Evolutionary conservation across 495 filamentous ascomycete species (phyloP).

Genomic region (Lentithecium fluviatile): DNA sequence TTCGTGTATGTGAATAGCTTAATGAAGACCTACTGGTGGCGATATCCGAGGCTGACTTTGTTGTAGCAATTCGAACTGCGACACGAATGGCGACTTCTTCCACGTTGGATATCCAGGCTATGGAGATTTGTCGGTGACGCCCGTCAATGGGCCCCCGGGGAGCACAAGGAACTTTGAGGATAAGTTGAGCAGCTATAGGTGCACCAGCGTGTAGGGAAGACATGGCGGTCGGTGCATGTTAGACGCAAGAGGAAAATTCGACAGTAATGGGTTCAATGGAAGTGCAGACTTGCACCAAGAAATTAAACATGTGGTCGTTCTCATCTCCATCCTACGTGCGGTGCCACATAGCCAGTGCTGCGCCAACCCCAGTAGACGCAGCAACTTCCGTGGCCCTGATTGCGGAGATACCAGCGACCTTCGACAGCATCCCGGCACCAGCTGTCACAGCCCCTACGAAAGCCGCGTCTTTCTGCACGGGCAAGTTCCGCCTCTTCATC

Average conservation of each 20-base stretch:
- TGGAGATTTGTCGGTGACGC: neutral
- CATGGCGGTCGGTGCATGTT: too few relatives aligned
- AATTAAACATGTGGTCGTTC: too few relatives aligned
- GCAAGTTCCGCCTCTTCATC: neutral
- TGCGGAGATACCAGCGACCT: too few relatives aligned
- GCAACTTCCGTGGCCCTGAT: neutral
- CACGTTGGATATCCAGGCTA: constrained; percentile 10
- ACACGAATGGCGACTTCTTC: constrained; percentile 5
- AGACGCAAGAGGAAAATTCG: too few relatives aligned
- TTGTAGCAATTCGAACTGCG: constrained; percentile 5
- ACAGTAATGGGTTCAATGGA: too few relatives aligned
- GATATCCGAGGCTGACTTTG: too few relatives aligned
- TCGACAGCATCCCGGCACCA: neutral
- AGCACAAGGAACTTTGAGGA: constrained; percentile 16
- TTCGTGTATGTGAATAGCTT: neutral
- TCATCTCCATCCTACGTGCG: neutral
- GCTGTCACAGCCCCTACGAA: neutral
- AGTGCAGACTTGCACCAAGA: too few relatives aligned
- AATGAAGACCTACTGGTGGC: neutral
- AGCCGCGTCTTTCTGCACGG: neutral
- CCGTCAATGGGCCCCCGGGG: constrained; percentile 3
- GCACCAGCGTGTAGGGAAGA: neutral
- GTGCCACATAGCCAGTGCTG: neutral
- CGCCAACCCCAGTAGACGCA: neutral
- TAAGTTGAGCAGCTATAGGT: constrained; percentile 9